Conservation (phyloP, 257 asterid genomes). For the Capsicum rhomboideum region DNA sequence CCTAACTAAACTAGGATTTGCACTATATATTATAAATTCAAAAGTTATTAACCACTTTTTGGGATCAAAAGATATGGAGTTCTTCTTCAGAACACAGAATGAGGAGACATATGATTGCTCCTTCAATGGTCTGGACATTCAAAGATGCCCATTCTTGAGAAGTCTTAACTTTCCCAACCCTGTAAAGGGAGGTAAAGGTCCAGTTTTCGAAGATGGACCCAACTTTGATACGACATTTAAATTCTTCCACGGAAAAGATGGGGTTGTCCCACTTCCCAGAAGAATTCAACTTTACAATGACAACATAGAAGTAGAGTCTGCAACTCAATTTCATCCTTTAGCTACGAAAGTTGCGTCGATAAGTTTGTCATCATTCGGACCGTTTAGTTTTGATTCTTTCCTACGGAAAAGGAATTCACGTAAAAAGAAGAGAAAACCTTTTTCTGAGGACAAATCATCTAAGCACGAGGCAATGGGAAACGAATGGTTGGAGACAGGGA, state of each 20-base stretch:
- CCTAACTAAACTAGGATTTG: no score
- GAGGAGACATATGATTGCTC: no score
- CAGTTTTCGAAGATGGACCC: no score
- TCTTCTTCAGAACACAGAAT: not conserved
- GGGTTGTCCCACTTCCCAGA: slow-evolving; percentile 52
- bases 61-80: slow-evolving; percentile 25
- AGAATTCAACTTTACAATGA: not conserved
- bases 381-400: slow-evolving; percentile 56
- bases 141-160: slow-evolving; percentile 59
- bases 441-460: slow-evolving; percentile 27
- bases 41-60: no score
- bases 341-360: slow-evolving; percentile 57
- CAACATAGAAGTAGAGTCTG: slow-evolving; percentile 19
- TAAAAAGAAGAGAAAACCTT: slow-evolving; percentile 35
- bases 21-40: no score
- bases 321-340: slow-evolving; percentile 42
- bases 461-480: slow-evolving; percentile 51
- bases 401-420: slow-evolving; percentile 28
- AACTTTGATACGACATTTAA: slow-evolving; percentile 20
- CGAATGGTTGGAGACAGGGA: slow-evolving; percentile 60
- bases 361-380: slow-evolving; percentile 61
- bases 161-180: no score
- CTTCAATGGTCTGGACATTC: slow-evolving; percentile 12
- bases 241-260: slow-evolving; percentile 69
- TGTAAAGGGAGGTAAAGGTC: no score